phyloP scores from a whole-genome alignment of 371 early-diverging fungal genomes.

The Mucor plumbeus region DNA sequence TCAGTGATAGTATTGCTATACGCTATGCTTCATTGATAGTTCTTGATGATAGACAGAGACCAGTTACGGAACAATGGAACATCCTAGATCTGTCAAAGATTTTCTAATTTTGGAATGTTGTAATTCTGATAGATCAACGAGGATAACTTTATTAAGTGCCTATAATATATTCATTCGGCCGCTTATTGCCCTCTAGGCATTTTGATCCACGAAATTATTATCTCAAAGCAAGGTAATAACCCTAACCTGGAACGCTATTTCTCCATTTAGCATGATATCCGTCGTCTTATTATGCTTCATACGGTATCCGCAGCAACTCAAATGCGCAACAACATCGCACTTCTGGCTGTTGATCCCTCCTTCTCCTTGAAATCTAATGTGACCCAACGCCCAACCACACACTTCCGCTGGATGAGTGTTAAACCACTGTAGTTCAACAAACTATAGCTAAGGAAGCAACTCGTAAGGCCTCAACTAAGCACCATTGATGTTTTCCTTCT shows the following conservation, averaged over 20 bases:
- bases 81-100: no score
- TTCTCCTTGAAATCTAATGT: neutral
- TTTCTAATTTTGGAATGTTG: no score
- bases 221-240: neutral
- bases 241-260: slow-evolving; percentile 3
- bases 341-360: slow-evolving; percentile 13
- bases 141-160: slow-evolving; percentile 6
- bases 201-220: slow-evolving; percentile 7
- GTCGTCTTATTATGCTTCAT: slow-evolving; percentile 9
- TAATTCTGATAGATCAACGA: slow-evolving; percentile 12
- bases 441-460: neutral
- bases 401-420: slow-evolving; percentile 14
- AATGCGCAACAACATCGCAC: slow-evolving; percentile 16
- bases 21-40: no score
- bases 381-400: slow-evolving; percentile 5
- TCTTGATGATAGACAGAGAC: no score
- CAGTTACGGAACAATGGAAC: no score
- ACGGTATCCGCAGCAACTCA: slow-evolving; percentile 6
- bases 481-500: neutral
- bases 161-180: slow-evolving; percentile 19
- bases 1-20: no score
- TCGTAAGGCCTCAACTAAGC: neutral
- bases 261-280: slow-evolving; percentile 14
- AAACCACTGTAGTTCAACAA: slow-evolving; percentile 12
- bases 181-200: slow-evolving; percentile 20